phyloP scores from a whole-genome alignment of 179 eudicot species.

The Gypsophila paniculata region DNA sequence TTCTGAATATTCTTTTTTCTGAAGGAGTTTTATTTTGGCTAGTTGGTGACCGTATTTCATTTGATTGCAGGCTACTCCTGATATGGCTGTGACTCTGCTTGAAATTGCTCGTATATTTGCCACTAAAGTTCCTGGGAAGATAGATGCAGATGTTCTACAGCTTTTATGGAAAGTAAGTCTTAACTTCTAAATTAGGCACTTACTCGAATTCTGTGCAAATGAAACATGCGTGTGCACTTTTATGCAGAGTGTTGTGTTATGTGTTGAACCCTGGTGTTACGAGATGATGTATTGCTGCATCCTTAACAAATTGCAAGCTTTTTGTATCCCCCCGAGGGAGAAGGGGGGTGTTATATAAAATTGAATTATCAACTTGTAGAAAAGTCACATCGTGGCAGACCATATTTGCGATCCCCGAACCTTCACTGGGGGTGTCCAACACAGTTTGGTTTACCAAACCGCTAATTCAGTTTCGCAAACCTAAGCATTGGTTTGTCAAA shows the following conservation, averaged over 20 bases:
- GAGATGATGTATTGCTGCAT: conserved; percentile 1
- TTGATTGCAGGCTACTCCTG: conserved; percentile 81
- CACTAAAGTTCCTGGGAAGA: conserved; percentile 98
- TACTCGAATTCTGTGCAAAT: background rate
- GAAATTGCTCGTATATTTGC: conserved; percentile 98
- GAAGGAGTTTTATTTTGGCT: too few relatives aligned
- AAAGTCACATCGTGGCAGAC: background rate
- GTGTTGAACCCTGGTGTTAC: conserved; percentile 1
- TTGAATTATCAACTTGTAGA: background rate
- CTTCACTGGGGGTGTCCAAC: background rate
- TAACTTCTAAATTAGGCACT: background rate
- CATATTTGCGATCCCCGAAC: background rate
- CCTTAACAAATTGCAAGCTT: conserved; percentile 1
- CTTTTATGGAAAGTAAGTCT: conserved; percentile 92
- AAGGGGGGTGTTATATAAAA: background rate
- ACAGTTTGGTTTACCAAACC: background rate
- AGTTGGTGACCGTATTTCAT: conserved; percentile 20
- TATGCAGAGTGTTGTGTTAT: background rate
- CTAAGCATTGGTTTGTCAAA: background rate
- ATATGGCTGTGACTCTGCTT: conserved; percentile 97
- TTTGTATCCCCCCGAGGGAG: background rate
- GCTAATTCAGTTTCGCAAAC: background rate
- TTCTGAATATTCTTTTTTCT: too few relatives aligned
- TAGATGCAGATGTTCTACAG: conserved; percentile 96
- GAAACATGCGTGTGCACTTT: conserved; percentile 1